Evolutionary conservation across 2,329 filamentous ascomycete genomes (phyloP), one percentile per base, ranked within the genome.

Genomic region (Fusarium acutatum): DNA sequence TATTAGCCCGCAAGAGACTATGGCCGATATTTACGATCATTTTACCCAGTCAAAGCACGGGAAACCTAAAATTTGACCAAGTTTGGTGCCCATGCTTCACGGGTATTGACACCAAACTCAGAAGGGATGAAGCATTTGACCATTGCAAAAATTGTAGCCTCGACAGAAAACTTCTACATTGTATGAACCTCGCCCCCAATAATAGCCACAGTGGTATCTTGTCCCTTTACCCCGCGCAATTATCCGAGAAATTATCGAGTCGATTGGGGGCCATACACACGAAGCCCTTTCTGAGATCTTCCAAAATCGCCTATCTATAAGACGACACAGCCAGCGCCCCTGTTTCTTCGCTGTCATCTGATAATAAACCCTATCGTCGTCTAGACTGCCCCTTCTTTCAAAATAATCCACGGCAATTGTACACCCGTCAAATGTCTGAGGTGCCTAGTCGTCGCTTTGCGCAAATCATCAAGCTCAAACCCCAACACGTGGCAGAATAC

Each of bases 321-420:
- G 3, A 13, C 13, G n/a, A 20, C 17, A 20, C 0, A 4, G 7
- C 24, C 7, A 20, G 41, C 24, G 18, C 24, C 24, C 7, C 24
- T 11, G 4, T 9, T 8, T 20, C 12, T 20, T 10, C 0, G 7
- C 26, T 22, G 4, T 46, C 6, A 22, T 28, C 12, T 3, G 4
- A 15, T 7, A 5, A 5, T 1, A 14, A 5, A 28, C 0, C 9
- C 18, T 5, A 4, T 4, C 4, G 7, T 46, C 0, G 20, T 28
- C 24, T 28, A 46, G 18, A 46, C 7, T 22, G 13, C 18, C 13
- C 5, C 14, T 28, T 15, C 26, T 11, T 7, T 15, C 9, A 5
- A 46, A 3, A 28, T 5, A 11, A 7, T 10, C 2, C 24, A 28
- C 18, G 8, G 18, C 26, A 11, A 46, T 3, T 10, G 7, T 2